Conservation (phyloP, 2,329 filamentous ascomycete genomes). For the Epichloe typhina region DNA sequence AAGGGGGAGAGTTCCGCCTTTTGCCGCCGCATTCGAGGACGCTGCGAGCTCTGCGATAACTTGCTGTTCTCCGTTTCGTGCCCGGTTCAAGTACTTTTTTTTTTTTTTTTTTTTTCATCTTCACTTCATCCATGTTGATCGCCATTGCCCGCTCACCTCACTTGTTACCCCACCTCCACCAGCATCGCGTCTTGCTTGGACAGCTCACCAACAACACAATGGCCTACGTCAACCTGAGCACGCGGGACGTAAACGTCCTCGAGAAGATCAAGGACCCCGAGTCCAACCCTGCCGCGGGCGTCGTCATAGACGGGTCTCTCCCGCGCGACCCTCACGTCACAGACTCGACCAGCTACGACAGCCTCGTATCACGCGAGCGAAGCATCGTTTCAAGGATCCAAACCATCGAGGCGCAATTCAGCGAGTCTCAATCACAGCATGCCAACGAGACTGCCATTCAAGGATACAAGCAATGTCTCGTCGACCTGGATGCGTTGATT, state of each 20-base stretch:
- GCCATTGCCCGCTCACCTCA: neutral
- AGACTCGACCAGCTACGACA: constrained; percentile 36
- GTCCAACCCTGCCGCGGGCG: constrained; percentile 38
- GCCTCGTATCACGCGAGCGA: constrained; percentile 36
- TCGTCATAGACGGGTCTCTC: constrained; percentile 40
- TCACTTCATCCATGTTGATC: too few relatives aligned
- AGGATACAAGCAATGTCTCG: constrained; percentile 34
- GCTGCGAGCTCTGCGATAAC: too few relatives aligned
- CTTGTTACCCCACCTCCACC: neutral
- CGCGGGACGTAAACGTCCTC: constrained; percentile 47
- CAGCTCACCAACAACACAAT: constrained; percentile 15
- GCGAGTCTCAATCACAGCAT: constrained; percentile 24
- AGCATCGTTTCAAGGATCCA: constrained; percentile 42
- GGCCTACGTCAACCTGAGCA: constrained; percentile 37
- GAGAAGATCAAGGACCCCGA: constrained; percentile 57
- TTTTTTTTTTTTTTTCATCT: too few relatives aligned
- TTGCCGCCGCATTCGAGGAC: too few relatives aligned
- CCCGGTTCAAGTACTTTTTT: too few relatives aligned
- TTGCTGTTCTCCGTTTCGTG: too few relatives aligned
- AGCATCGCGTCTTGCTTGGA: neutral
- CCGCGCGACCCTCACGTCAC: constrained; percentile 45
- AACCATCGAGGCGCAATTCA: constrained; percentile 39
- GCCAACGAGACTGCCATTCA: constrained; percentile 23
- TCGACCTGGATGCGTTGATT: constrained; percentile 42
- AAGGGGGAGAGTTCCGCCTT: too few relatives aligned